Evolutionary conservation across 139 green algal genomes (phyloP).

Genomic region (Coccomyxa sp.): DNA sequence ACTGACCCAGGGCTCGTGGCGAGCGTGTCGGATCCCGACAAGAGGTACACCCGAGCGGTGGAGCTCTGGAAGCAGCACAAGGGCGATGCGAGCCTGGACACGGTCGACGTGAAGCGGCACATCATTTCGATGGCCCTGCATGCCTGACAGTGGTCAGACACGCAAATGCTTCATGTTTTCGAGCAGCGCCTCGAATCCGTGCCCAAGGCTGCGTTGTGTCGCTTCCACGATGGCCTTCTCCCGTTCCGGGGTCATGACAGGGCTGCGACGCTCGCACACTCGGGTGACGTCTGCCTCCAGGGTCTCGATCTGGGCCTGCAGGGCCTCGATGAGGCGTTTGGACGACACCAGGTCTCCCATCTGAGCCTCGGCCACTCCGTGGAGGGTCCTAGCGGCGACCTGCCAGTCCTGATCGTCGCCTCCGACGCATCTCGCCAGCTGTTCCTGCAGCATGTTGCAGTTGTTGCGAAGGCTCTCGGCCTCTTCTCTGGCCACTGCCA

Average conservation of each 20-base stretch:
- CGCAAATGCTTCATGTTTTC: not conserved
- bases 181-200: constrained; percentile 1
- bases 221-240: not conserved
- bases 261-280: not conserved
- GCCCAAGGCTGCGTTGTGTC: not conserved
- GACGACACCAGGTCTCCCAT: not conserved
- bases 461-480: not conserved
- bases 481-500: not conserved
- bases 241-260: not conserved
- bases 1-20: not conserved
- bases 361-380: not conserved
- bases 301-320: not conserved
- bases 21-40: not conserved
- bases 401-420: constrained; percentile 1
- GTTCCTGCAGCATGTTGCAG: constrained; percentile 1
- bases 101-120: not conserved
- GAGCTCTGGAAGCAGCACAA: not conserved
- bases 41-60: not conserved
- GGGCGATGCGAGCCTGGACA: not conserved
- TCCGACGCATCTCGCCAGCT: not conserved
- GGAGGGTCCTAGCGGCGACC: not conserved
- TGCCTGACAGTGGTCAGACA: not conserved
- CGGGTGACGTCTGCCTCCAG: not conserved
- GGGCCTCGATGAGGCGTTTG: not conserved
- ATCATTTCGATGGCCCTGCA: constrained; percentile 2